Percentiles rank a stretch among this genome's conserved stretches.
Evolutionary conservation across 2,329 filamentous ascomycete genomes (phyloP).

Genomic region (Aspergillus aculeatinus): DNA sequence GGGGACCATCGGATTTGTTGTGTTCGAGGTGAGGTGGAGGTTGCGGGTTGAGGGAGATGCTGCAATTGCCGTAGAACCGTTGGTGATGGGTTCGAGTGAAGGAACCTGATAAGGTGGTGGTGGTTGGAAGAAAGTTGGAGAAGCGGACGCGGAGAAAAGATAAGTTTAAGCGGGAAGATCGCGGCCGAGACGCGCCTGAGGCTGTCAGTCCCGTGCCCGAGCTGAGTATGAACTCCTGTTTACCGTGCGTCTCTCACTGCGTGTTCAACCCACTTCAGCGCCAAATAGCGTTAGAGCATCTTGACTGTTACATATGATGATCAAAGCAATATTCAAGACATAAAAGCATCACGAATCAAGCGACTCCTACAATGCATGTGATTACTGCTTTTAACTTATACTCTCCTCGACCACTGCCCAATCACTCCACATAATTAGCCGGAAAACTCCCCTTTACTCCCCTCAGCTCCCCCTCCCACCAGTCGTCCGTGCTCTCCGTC

Average conservation of each 20-base stretch:
- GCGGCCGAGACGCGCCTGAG: slow-evolving; percentile 10
- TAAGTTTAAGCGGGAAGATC: neutral
- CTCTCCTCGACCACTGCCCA: too few species aligned
- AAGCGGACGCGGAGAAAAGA: neutral
- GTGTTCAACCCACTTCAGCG: too few species aligned
- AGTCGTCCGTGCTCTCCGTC: slow-evolving; percentile 77
- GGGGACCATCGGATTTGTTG: neutral
- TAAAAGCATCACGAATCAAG: too few species aligned
- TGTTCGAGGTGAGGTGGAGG: neutral
- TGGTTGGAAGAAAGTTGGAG: slow-evolving; percentile 3
- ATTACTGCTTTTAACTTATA: too few species aligned
- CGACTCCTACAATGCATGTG: too few species aligned
- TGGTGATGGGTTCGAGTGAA: neutral
- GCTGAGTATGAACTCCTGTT: too few species aligned
- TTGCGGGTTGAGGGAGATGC: too few species aligned
- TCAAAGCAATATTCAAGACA: too few species aligned
- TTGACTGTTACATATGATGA: too few species aligned
- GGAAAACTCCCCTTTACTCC: slow-evolving; percentile 72
- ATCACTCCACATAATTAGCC: slow-evolving; percentile 71
- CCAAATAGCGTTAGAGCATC: too few species aligned
- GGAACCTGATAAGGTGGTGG: neutral
- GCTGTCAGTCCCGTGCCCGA: slow-evolving; percentile 2
- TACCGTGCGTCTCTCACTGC: too few species aligned
- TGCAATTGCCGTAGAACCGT: neutral
- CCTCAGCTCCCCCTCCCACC: slow-evolving; percentile 78